A percentile compares a stretch with the other conserved stretches of the same genome.
These are phyloP conservation scores for Penicillium concentricum DNA, from an alignment of 2,329 filamentous ascomycete species.

Conservation along the genomic window DNA sequence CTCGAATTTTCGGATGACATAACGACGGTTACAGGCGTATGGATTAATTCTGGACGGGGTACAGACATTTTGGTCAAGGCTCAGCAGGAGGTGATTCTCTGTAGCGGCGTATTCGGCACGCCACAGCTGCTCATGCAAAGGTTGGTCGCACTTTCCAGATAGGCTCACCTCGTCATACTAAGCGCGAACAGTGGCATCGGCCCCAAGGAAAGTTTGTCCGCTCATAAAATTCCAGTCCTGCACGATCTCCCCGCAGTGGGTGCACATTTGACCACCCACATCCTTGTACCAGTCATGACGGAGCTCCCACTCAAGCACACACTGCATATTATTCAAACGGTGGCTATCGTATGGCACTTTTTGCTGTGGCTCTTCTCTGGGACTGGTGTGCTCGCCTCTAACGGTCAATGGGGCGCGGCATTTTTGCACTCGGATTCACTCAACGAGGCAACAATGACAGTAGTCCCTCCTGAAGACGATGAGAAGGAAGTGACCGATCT, in stretches of 20 bases:
- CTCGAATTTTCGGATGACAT: background rate
- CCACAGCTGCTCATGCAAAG: slow-evolving; percentile 1
- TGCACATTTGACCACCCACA: background rate
- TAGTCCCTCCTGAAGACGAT: background rate
- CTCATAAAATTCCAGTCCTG: background rate
- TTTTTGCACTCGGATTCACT: slow-evolving; percentile 1
- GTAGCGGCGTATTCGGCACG: slow-evolving; percentile 3
- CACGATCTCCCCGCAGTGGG: background rate
- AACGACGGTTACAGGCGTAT: background rate
- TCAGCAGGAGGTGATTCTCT: background rate
- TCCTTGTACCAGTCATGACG: slow-evolving; percentile 3
- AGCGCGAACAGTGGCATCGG: background rate
- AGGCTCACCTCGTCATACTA: background rate
- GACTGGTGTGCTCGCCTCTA: background rate
- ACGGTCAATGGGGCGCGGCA: slow-evolving; percentile 2
- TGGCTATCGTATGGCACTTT: slow-evolving; percentile 1
- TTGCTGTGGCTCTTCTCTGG: slow-evolving; percentile 1
- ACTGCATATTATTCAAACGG: slow-evolving; percentile 2
- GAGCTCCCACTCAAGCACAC: slow-evolving; percentile 2
- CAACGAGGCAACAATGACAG: background rate
- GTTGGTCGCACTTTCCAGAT: background rate
- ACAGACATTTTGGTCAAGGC: background rate
- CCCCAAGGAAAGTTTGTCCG: background rate
- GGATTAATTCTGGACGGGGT: background rate
- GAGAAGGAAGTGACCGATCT: background rate